These are phyloP conservation scores for Yarrowia divulgata DNA, from an alignment of 805 yeast genomes.

Conservation along the genomic window DNA sequence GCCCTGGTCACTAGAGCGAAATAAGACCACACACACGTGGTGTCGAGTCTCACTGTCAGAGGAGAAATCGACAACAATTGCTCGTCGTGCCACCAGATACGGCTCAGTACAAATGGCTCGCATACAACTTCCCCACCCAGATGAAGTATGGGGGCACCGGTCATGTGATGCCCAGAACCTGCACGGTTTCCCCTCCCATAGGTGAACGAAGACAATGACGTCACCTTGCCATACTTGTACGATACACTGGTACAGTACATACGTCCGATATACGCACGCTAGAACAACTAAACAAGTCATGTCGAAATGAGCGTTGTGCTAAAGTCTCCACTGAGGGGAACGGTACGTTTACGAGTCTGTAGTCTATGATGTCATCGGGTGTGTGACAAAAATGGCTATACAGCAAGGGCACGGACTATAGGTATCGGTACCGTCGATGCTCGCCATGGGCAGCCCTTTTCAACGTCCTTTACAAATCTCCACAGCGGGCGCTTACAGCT, in stretches of 20 bases:
- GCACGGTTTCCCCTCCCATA: slow-evolving; percentile 13
- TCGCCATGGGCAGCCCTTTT: no score
- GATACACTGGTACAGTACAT: neutral
- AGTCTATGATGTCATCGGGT: slow-evolving; percentile 7
- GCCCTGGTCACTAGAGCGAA: neutral
- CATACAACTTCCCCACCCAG: slow-evolving; percentile 10
- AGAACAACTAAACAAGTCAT: neutral
- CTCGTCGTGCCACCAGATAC: neutral
- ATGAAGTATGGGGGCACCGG: neutral
- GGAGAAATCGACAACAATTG: neutral
- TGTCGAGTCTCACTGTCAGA: neutral
- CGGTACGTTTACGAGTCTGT: neutral
- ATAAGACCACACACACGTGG: slow-evolving; percentile 4
- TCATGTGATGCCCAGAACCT: slow-evolving; percentile 7
- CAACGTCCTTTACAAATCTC: no score
- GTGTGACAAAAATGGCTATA: no score
- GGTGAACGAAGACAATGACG: slow-evolving; percentile 2
- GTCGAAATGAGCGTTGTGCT: neutral
- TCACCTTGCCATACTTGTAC: neutral
- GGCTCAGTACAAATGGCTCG: neutral
- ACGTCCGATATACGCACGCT: neutral
- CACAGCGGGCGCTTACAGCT: neutral
- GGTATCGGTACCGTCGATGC: no score
- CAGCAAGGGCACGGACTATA: no score
- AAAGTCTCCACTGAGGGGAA: slow-evolving; percentile 14